These are phyloP conservation scores for Umbellularia californica DNA, from an alignment of 164 flowering plant genomes.

Conservation along the genomic window DNA sequence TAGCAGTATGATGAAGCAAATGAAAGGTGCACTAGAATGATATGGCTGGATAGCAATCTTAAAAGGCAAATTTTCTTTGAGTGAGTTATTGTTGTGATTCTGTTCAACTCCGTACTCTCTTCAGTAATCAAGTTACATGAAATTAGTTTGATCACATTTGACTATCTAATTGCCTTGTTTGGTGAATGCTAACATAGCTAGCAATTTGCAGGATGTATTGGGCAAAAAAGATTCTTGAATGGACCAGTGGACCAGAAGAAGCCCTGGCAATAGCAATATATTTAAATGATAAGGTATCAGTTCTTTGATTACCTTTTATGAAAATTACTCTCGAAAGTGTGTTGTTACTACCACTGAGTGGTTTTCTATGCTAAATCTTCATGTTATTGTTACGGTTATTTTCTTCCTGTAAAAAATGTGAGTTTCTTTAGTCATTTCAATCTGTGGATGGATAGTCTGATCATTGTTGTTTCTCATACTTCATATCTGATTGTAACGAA, in stretches of 20 bases:
- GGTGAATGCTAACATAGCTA: neutral
- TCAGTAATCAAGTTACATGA: no score
- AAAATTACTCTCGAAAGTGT: neutral
- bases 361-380: neutral
- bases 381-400: neutral
- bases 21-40: neutral
- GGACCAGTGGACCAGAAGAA: conserved; percentile 90
- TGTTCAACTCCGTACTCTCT: no score
- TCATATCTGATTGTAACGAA: neutral
- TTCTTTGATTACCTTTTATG: neutral
- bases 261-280: conserved; percentile 74
- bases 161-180: neutral
- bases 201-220: conserved; percentile 79
- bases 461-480: neutral
- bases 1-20: neutral
- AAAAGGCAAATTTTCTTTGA: no score
- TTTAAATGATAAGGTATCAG: conserved; percentile 79
- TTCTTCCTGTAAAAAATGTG: no score
- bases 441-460: no score
- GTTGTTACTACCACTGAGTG: neutral
- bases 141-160: neutral
- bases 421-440: no score
- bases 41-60: neutral
- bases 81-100: no score
- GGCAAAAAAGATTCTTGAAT: conserved; percentile 98